phyloP scores from a whole-genome alignment of 768 basidiomycete genomes.

The Naganishia kalamii region DNA sequence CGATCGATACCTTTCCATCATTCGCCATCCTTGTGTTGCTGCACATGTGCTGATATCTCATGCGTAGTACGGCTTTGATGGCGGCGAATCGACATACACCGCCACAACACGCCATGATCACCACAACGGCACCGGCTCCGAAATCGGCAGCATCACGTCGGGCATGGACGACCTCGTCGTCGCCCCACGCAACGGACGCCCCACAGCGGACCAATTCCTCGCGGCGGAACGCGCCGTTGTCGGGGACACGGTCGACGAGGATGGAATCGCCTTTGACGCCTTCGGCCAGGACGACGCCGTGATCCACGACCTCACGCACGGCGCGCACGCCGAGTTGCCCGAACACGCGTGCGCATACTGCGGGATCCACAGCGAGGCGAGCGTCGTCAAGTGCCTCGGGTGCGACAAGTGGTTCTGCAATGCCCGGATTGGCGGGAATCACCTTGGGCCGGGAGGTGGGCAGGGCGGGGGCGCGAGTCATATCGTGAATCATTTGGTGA shows the following conservation, averaged over 20 bases:
- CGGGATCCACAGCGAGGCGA: constrained; percentile 93
- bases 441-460: not conserved
- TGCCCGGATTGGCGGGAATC: constrained; percentile 54
- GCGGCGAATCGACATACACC: constrained; percentile 5
- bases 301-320: not conserved
- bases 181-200: not conserved
- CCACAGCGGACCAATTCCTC: not conserved
- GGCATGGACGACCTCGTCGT: constrained; percentile 6
- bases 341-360: constrained; percentile 60
- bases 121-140: not conserved
- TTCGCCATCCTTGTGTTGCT: not conserved
- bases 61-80: constrained; percentile 5
- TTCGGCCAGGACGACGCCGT: constrained; percentile 7
- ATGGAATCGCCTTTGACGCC: constrained; percentile 7
- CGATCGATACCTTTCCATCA: too few species aligned
- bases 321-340: constrained; percentile 12
- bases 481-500: constrained; percentile 97
- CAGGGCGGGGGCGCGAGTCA: constrained; percentile 90
- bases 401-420: constrained; percentile 72
- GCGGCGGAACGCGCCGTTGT: too few species aligned
- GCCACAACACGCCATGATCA: not conserved
- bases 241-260: constrained; percentile 1
- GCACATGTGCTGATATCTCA: not conserved
- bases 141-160: constrained; percentile 2
- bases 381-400: constrained; percentile 65